These are phyloP conservation scores for Litchi chinensis DNA, from an alignment of 345 rosid genomes.

Conservation along the genomic window DNA sequence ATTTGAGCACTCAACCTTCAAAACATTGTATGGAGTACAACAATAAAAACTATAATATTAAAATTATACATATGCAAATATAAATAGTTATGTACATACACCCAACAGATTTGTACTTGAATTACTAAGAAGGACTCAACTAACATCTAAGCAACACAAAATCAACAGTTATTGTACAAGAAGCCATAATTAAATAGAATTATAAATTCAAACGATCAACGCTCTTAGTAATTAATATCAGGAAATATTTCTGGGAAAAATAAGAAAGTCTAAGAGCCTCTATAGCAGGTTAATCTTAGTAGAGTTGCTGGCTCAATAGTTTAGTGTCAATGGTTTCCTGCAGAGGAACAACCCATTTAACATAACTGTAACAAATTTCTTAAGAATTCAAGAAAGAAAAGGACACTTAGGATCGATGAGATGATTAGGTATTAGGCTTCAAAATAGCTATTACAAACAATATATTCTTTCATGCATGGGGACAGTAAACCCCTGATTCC, in stretches of 20 bases:
- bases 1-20: slow-evolving; percentile 94
- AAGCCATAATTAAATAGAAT: background rate
- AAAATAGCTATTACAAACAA: background rate
- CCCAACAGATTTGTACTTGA: background rate
- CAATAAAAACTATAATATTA: slow-evolving; percentile 21
- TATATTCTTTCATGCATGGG: background rate
- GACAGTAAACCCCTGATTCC: background rate
- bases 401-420: background rate
- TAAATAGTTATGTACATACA: slow-evolving; percentile 15
- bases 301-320: background rate
- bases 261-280: background rate
- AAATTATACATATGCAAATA: slow-evolving; percentile 3
- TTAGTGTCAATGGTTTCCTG: background rate
- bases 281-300: background rate
- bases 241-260: too few species aligned
- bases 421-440: slow-evolving; percentile 9
- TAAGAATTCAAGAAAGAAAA: background rate
- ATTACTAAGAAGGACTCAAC: background rate
- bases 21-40: slow-evolving; percentile 23
- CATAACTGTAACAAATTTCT: background rate
- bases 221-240: background rate
- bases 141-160: background rate
- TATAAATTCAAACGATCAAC: background rate
- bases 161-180: background rate
- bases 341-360: background rate